Conservation (phyloP, 1,284 basidiomycete species). For the Ustilago bromivora region DNA sequence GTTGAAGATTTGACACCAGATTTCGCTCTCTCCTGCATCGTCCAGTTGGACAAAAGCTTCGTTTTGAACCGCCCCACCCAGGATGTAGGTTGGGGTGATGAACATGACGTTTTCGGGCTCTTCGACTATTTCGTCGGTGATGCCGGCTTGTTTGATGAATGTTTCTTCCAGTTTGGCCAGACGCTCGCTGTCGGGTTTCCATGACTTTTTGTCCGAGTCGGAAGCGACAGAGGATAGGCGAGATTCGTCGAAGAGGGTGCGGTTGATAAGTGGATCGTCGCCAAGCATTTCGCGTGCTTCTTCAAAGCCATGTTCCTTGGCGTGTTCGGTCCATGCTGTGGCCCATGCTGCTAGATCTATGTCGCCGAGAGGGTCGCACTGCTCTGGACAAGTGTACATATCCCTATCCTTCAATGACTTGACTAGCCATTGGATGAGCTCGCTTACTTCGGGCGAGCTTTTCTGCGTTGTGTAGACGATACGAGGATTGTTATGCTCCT, state of each 20-base stretch:
- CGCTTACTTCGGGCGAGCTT: conserved; percentile 23
- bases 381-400: neutral
- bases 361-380: conserved; percentile 9
- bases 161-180: conserved; percentile 8
- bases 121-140: neutral
- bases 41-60: conserved; percentile 15
- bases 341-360: conserved; percentile 23
- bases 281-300: conserved; percentile 35
- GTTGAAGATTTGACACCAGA: conserved; percentile 47
- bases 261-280: conserved; percentile 35
- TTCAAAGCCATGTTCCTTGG: conserved; percentile 35
- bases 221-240: conserved; percentile 12
- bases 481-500: conserved; percentile 18
- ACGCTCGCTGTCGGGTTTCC: conserved; percentile 11
- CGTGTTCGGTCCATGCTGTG: conserved; percentile 25
- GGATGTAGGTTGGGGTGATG: conserved; percentile 33
- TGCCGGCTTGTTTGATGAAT: conserved; percentile 11
- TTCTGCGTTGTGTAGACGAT: conserved; percentile 28
- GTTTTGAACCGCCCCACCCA: conserved; percentile 23
- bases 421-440: conserved; percentile 14
- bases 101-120: conserved; percentile 19
- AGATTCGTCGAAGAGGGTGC: conserved; percentile 39
- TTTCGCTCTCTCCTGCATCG: conserved; percentile 22
- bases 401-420: neutral
- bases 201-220: neutral